A percentile compares a stretch with the other conserved stretches of the same genome.
These are phyloP conservation scores for Solanum lignicaule DNA, from an alignment of 257 asterid genomes.

Conservation along the genomic window DNA sequence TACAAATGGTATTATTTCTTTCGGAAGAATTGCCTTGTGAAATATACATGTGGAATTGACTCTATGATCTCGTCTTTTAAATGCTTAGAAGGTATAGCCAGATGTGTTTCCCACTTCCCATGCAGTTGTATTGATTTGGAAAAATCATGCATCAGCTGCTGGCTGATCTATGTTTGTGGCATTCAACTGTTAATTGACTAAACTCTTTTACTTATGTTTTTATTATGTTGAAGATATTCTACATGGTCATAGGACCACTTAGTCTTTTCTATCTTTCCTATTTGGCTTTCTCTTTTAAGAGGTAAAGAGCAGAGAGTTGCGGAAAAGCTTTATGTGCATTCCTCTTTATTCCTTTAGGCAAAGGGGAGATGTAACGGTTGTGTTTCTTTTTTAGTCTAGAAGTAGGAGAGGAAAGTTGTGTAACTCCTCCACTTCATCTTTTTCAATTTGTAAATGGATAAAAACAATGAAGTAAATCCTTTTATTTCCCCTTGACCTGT, in stretches of 20 bases:
- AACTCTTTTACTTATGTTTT: background rate
- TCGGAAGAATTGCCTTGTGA: background rate
- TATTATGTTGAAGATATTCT: background rate
- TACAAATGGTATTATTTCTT: constrained; percentile 30
- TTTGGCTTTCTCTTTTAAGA: background rate
- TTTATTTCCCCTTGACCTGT: background rate
- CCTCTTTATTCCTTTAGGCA: background rate
- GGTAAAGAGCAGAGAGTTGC: background rate
- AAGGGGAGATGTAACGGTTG: background rate
- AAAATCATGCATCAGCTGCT: background rate
- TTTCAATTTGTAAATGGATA: background rate
- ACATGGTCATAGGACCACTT: background rate
- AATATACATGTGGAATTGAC: background rate
- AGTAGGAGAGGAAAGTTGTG: background rate
- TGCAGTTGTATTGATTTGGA: background rate
- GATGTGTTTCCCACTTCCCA: background rate
- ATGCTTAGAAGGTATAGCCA: background rate
- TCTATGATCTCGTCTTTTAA: background rate
- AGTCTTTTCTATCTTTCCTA: background rate
- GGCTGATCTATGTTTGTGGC: background rate
- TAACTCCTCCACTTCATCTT: background rate
- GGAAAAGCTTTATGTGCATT: background rate
- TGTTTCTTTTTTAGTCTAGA: background rate
- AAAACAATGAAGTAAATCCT: background rate
- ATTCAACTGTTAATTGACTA: background rate